Base-by-base conservation (phyloP, 306 rosid genomes). In the Fagus crenata region DNA sequence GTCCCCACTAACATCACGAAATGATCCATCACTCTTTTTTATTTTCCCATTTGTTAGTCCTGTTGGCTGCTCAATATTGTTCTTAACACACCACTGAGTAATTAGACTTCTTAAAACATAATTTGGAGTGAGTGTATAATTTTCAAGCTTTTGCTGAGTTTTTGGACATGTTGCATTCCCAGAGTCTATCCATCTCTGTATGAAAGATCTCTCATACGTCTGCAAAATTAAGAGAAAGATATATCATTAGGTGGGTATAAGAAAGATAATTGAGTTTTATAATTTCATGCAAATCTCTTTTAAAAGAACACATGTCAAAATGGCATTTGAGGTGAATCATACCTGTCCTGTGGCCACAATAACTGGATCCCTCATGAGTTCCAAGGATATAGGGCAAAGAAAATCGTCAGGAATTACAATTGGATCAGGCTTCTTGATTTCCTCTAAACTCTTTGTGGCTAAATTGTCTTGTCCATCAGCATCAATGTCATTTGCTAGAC, bases 271-370 rank as follows among this genome's bases (percentile, higher is more conserved):
- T 31, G 40, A 22, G 18, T 28, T 2, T 17, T 53, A 69, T 70
- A 28, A 42, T 43, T n/a, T 17, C 72, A 75, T 31, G 55, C 41
- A 73, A 69, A 51, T 63, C 54, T 32, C 43, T 35, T 15, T 60
- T 58, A 5, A 32, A n/a, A 53, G 5, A 35, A 53, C 3, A 12
- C 2, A 8, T 18, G 40, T 18, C 37, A 17, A 68, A 14, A 33
- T 69, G 53, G 54, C 58, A 59, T 73, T 61, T 58, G 17, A 76
- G 53, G 72, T 72, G 76, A 78, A 71, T 43, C 68, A 68, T 81
- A 91, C 99, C 99, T 96, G 99, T 56, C 99, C 99, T 0, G 99
- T 96, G 81, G 99, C 87, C 72, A 96, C 98, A 80, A 92, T 96
- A 78, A 96, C 99, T 73, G 99, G 99, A 86, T 96, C 99, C 79